These are phyloP conservation scores for Ceratocystis smalleyi DNA, from an alignment of 2,329 filamentous ascomycete genomes.

Conservation along the genomic window DNA sequence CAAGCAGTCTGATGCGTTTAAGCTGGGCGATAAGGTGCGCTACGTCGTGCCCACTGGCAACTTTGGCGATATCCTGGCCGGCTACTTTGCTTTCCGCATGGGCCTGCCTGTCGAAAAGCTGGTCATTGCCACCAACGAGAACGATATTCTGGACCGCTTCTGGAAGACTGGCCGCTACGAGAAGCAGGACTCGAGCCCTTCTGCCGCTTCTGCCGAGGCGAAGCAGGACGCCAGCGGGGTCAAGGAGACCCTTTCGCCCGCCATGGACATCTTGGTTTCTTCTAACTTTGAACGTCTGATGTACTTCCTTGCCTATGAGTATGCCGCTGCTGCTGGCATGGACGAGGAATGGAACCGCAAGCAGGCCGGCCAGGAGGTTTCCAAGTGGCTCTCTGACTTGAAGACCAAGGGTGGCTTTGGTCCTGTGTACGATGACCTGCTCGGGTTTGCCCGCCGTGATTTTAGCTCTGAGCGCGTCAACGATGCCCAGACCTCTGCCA, in stretches of 20 bases:
- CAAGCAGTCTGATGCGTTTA: conserved; percentile 42
- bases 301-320: conserved; percentile 78
- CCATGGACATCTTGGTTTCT: conserved; percentile 94
- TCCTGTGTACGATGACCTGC: conserved; percentile 56
- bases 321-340: conserved; percentile 42
- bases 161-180: conserved; percentile 82
- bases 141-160: conserved; percentile 92
- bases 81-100: conserved; percentile 85
- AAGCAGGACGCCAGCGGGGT: conserved; percentile 54
- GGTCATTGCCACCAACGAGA: conserved; percentile 88
- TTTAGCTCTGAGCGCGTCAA: conserved; percentile 69
- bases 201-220: conserved; percentile 41
- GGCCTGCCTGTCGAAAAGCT: conserved; percentile 78
- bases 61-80: conserved; percentile 87
- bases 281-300: conserved; percentile 93
- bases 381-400: conserved; percentile 58
- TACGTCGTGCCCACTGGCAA: conserved; percentile 92
- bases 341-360: conserved; percentile 51
- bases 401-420: conserved; percentile 70
- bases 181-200: conserved; percentile 44
- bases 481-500: conserved; percentile 51
- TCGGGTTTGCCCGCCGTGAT: conserved; percentile 52
- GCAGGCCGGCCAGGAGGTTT: conserved; percentile 61
- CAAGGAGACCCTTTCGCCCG: conserved; percentile 81
- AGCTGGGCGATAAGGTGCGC: conserved; percentile 53